These are phyloP conservation scores for Calonectria pseudoturangicola DNA, from an alignment of 2,329 filamentous ascomycete species.

Conservation along the genomic window DNA sequence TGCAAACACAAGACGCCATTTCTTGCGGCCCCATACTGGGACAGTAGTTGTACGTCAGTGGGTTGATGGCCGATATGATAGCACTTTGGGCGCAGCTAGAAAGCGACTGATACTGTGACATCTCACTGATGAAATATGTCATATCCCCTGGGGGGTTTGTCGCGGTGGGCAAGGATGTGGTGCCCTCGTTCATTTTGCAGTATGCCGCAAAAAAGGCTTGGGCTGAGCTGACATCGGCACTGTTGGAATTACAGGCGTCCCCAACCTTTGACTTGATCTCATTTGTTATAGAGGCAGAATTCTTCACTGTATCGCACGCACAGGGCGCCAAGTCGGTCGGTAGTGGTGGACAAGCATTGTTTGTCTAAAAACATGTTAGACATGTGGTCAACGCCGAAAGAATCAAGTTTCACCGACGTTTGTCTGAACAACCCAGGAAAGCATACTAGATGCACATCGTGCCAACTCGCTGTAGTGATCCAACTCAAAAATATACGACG, in stretches of 20 bases:
- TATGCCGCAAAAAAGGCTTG: conserved; percentile 20
- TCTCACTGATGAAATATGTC: conserved; percentile 7
- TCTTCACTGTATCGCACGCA: not conserved
- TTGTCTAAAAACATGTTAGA: not conserved
- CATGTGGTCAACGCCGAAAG: not conserved
- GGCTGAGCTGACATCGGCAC: not conserved
- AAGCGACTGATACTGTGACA: conserved; percentile 8
- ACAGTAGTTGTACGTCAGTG: not conserved
- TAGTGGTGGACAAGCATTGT: conserved; percentile 3
- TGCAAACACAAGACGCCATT: conserved; percentile 7
- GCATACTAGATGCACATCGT: not conserved
- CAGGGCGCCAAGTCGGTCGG: conserved; percentile 7
- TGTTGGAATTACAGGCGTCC: not conserved
- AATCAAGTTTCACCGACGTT: not conserved
- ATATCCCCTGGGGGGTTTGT: conserved; percentile 8
- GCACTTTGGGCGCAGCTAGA: conserved; percentile 2
- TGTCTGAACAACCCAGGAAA: not conserved
- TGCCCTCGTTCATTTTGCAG: conserved; percentile 14
- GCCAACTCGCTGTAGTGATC: conserved; percentile 8
- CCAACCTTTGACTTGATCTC: not conserved
- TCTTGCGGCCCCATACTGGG: conserved; percentile 3
- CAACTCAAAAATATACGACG: conserved; percentile 4
- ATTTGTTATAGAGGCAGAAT: not conserved
- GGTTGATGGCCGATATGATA: not conserved
- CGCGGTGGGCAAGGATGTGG: conserved; percentile 1